Conservation (phyloP, 2,329 filamentous ascomycete species). For the Esteya vermicola region DNA sequence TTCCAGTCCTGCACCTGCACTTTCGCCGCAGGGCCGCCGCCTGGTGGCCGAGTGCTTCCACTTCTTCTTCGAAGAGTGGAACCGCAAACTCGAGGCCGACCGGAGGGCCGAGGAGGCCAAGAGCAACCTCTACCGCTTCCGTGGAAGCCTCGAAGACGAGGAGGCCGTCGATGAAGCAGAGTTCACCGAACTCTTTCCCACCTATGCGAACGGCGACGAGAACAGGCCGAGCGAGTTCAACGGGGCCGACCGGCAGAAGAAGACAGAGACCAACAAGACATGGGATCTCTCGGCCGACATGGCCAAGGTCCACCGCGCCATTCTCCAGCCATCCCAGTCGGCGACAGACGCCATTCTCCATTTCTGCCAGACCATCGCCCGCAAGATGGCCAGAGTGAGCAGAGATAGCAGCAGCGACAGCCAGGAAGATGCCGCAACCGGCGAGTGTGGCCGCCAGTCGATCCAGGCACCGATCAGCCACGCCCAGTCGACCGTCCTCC, state of each 20-base stretch:
- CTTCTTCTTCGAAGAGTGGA: slow-evolving; percentile 68
- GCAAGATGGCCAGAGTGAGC: slow-evolving; percentile 19
- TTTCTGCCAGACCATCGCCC: slow-evolving; percentile 29
- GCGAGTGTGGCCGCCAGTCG: too few relatives aligned
- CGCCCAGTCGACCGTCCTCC: slow-evolving; percentile 34
- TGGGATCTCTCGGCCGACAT: slow-evolving; percentile 46
- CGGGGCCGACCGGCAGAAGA: slow-evolving; percentile 16
- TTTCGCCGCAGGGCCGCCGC: slow-evolving; percentile 29
- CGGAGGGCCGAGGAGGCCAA: slow-evolving; percentile 60
- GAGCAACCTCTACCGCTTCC: slow-evolving; percentile 70
- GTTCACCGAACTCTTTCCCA: slow-evolving; percentile 69
- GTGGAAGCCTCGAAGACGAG: slow-evolving; percentile 61
- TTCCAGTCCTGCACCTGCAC: slow-evolving; percentile 21
- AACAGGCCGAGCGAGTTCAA: too few relatives aligned
- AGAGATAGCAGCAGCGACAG: too few relatives aligned
- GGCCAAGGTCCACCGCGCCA: slow-evolving; percentile 42
- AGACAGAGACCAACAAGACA: slow-evolving; percentile 17
- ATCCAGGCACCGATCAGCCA: slow-evolving; percentile 18
- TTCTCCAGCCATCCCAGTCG: slow-evolving; percentile 31
- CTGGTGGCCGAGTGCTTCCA: slow-evolving; percentile 54
- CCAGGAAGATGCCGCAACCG: slow-evolving; percentile 6
- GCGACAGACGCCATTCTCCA: slow-evolving; percentile 26
- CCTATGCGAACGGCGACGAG: slow-evolving; percentile 39
- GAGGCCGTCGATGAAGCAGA: slow-evolving; percentile 62
- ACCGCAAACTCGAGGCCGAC: slow-evolving; percentile 58